Base-by-base conservation (phyloP, 345 rosid genomes). In the Microcos paniculata region DNA sequence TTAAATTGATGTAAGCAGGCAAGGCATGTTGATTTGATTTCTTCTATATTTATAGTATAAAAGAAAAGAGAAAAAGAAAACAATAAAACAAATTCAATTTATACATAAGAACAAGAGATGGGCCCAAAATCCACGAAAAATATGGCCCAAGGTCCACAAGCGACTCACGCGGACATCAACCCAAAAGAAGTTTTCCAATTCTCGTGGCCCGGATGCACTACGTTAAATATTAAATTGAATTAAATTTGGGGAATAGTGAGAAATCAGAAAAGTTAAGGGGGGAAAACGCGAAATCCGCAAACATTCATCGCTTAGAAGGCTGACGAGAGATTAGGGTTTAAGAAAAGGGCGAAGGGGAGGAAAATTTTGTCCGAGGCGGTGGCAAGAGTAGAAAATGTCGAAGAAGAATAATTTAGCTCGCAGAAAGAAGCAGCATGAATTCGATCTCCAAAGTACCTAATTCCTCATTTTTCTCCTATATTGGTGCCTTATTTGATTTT, bases 321-420 rank as follows among this genome's bases (percentile, higher is more conserved):
- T 57, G 2, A 58, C n/a, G 16, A 7, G 7, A 6, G 14, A 1
- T 21, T 55, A 42, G 66, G 74, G 66, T 58, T 72, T 16, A 21
- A 21, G 33, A 53, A 14, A 33, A 40, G 75, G 33, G 1, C 4
- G 43, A 57, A 58, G 42, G 45, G 53, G 16, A 48, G 31, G 31
- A 13, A 8, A 18, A 14, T n/a, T n/a, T n/a, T n/a, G 28, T 5
- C 13, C 18, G 71, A 23, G 46, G 69, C 63, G 53, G 72, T 43
- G 51, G 57, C 46, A 21, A 43, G 10, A 56, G 40, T 45, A 24
- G 56, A 80, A 75, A 84, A 75, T 96, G 99, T 96, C 99, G 88
- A 96, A 94, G 97, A 96, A 96, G 91, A 96, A 96, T 85, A 81
- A 85, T 80, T 85, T 96, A 79, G 85, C 88, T 52, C 87, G 87